Conservation (phyloP, 1,139 yeast genomes). For the Pichia norvegensis region DNA sequence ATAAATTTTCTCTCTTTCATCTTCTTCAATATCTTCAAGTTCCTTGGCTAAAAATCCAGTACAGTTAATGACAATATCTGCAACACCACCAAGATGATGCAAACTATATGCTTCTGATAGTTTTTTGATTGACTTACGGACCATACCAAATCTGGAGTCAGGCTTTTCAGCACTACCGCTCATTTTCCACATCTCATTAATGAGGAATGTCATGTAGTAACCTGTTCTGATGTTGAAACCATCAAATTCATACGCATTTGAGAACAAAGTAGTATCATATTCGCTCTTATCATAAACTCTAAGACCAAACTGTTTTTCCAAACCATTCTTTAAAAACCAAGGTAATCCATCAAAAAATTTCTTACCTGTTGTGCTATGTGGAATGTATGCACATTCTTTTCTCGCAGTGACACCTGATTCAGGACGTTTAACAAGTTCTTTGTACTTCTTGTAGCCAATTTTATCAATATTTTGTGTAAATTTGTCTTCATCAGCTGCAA, state of each 20-base stretch:
- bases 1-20: constrained; percentile 23
- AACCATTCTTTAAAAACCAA: constrained; percentile 39
- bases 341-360: constrained; percentile 26
- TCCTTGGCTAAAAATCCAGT: constrained; percentile 38
- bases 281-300: constrained; percentile 27
- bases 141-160: constrained; percentile 32
- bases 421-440: constrained; percentile 38
- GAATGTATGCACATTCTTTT: constrained; percentile 28
- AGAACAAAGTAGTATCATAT: constrained; percentile 26
- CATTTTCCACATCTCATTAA: constrained; percentile 31
- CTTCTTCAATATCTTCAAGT: constrained; percentile 31
- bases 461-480: constrained; percentile 34
- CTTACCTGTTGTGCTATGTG: constrained; percentile 23
- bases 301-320: constrained; percentile 24
- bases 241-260: constrained; percentile 36
- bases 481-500: constrained; percentile 32
- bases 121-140: constrained; percentile 18
- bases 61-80: constrained; percentile 39
- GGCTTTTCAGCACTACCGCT: constrained; percentile 13
- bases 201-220: constrained; percentile 40
- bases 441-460: constrained; percentile 35
- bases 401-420: constrained; percentile 39
- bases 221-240: constrained; percentile 47
- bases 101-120: constrained; percentile 20
- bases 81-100: constrained; percentile 15